Percentiles rank a stretch among this genome's conserved stretches.
Conservation (phyloP, 2,329 filamentous ascomycete species). For the Aspergillus sp. region DNA sequence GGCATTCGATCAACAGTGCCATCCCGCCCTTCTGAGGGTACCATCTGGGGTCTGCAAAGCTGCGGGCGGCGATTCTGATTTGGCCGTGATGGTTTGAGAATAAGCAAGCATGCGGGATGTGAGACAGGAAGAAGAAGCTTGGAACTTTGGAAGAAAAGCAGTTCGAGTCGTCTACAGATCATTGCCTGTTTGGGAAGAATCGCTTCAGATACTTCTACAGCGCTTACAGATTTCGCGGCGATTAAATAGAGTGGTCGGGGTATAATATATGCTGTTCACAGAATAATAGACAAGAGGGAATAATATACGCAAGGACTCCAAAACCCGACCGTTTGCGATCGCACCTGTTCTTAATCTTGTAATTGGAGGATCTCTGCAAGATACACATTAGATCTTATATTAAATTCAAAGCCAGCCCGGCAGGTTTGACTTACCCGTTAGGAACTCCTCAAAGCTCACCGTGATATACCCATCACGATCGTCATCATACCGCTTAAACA, state of each 20-base stretch:
- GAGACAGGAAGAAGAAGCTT: not conserved
- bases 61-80: not conserved
- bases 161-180: not conserved
- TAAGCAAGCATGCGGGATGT: not conserved
- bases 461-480: slow-evolving; percentile 93
- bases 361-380: slow-evolving; percentile 35
- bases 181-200: not conserved
- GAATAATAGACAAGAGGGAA: not conserved
- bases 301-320: not conserved
- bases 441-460: slow-evolving; percentile 77
- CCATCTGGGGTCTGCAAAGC: too few species aligned
- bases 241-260: not conserved
- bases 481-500: slow-evolving; percentile 98
- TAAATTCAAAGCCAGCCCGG: not conserved
- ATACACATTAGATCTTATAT: not conserved
- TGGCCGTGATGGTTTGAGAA: not conserved
- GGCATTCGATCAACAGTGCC: not conserved
- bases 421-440: slow-evolving; percentile 54
- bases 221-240: not conserved
- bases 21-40: not conserved
- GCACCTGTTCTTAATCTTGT: slow-evolving; percentile 31
- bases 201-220: not conserved
- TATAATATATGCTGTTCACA: slow-evolving; percentile 3
- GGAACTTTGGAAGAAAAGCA: not conserved
- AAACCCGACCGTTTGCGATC: not conserved